Base-by-base conservation (phyloP, 1,139 yeast species). In the Lodderomyces elongisporus region DNA sequence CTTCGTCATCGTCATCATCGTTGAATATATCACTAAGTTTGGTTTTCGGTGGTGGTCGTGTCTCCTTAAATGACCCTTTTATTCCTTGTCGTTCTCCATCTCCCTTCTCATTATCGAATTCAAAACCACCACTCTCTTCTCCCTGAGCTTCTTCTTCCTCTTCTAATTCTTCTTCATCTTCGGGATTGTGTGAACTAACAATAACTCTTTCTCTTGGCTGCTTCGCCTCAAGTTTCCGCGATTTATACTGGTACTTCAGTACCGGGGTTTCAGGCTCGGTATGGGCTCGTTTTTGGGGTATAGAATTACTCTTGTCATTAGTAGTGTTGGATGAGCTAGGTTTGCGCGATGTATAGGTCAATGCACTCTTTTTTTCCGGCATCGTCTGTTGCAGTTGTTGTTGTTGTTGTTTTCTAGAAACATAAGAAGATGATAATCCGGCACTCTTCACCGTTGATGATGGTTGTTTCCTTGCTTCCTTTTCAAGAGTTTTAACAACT, bases 191-290 rank as follows among this genome's bases (percentile, higher is more conserved):
- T 14, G 6, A 7, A n/a, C 27, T 26, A 25, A 25, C 27, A 12
- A 30, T 24, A 6, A 31, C 22, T 28, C 67, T 49, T 32, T 66
- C 70, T 32, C 51, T 59, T 2, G 66, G 66, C 24, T 50, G 52
- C 24, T 44, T 47, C 10, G 41, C 46, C 27, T 61, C 64, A 13
- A 45, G 25, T 35, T 67, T 67, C 17, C 73, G 48, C 2, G 72
- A 66, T 42, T 65, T 63, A 42, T 67, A 66, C 33, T 58, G 60
- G 42, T 58, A 64, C 6, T 26, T 14, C 2, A 15, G 14, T 5
- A 43, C 43, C 5, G 34, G 36, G 5, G 42, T 34, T 5, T 16
- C 30, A 1, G 48, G 47, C 17, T 45, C 44, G 9, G 43, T 33
- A 5, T 39, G 15, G 14, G 43, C 25, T 33, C 48, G 40, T 35